Evolutionary conservation across 768 basidiomycete species (phyloP).

Genomic region (Amanita molliuscula): DNA sequence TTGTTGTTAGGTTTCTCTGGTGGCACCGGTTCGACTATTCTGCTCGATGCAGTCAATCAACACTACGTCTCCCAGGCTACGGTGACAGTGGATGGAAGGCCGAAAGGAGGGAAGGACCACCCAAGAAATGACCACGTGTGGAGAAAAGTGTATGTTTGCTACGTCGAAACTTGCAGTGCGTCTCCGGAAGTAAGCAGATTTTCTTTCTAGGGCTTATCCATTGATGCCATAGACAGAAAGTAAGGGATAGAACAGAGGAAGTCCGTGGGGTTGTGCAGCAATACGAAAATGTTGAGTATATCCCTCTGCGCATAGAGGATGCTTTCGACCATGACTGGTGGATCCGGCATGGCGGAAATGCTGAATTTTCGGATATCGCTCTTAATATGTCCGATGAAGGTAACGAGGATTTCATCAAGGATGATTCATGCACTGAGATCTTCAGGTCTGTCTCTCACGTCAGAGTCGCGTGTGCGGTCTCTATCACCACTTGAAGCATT

Average conservation of each 20-base stretch:
- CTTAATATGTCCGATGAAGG: conserved; percentile 49
- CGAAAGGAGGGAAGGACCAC: conserved; percentile 53
- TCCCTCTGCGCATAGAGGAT: conserved; percentile 59
- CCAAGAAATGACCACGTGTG: conserved; percentile 54
- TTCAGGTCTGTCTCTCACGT: conserved; percentile 22
- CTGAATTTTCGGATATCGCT: conserved; percentile 18
- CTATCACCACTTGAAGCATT: conserved; percentile 18
- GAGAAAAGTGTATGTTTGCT: conserved; percentile 53
- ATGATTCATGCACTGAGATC: conserved; percentile 1
- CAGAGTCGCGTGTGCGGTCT: conserved; percentile 15
- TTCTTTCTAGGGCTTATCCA: conserved; percentile 5
- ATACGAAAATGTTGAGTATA: conserved; percentile 37
- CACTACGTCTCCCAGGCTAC: conserved; percentile 37
- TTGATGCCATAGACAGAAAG: conserved; percentile 24
- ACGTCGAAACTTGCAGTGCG: conserved; percentile 58
- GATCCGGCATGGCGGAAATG: conserved; percentile 30
- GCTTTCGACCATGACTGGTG: conserved; percentile 69
- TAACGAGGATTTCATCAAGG: conserved; percentile 5
- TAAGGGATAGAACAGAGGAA: conserved; percentile 43
- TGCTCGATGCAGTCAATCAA: conserved; percentile 57
- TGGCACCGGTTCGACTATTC: conserved; percentile 63
- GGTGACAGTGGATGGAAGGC: conserved; percentile 12
- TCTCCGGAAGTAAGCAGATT: conserved; percentile 44
- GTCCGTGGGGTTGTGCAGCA: conserved; percentile 35
- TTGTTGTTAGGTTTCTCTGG: conserved; percentile 69